phyloP scores from a whole-genome alignment of 2,329 filamentous ascomycete genomes.

The Karstenula rhodostoma region DNA sequence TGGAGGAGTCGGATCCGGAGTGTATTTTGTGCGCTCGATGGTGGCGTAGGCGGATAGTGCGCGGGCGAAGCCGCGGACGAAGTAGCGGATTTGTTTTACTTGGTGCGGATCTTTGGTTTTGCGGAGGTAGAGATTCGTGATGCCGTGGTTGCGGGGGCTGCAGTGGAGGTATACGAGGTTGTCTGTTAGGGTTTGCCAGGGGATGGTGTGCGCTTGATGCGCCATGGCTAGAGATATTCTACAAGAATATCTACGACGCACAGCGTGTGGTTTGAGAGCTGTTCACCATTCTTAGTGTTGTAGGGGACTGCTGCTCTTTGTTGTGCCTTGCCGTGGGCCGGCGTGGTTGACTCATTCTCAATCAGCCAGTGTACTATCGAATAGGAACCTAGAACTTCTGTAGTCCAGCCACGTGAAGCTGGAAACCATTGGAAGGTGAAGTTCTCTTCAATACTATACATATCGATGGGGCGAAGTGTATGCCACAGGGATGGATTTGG shows the following conservation, averaged over 20 bases:
- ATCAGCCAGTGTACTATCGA: not conserved
- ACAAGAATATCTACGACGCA: no score
- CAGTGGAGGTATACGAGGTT: conserved; percentile 24
- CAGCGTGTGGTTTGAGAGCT: no score
- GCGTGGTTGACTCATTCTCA: not conserved
- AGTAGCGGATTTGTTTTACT: conserved; percentile 7
- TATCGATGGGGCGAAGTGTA: not conserved
- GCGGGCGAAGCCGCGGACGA: conserved; percentile 1
- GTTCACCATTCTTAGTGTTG: not conserved
- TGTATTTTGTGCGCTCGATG: conserved; percentile 7
- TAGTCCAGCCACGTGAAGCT: not conserved
- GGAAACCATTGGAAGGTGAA: not conserved
- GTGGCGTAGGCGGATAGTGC: not conserved
- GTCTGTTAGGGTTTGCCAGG: conserved; percentile 25
- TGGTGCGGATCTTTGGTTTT: not conserved
- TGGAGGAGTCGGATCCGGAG: not conserved
- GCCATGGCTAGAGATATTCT: conserved; percentile 16
- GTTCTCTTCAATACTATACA: not conserved
- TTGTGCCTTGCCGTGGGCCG: not conserved
- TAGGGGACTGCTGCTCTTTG: not conserved
- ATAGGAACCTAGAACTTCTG: not conserved
- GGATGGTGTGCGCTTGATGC: conserved; percentile 23
- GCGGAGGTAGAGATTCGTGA: conserved; percentile 17
- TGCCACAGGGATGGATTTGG: not conserved
- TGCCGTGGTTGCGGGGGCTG: conserved; percentile 14